Percentiles rank a stretch among this genome's conserved stretches.
Conservation (phyloP, 2,329 filamentous ascomycete genomes). For the Botrytis medusae region DNA sequence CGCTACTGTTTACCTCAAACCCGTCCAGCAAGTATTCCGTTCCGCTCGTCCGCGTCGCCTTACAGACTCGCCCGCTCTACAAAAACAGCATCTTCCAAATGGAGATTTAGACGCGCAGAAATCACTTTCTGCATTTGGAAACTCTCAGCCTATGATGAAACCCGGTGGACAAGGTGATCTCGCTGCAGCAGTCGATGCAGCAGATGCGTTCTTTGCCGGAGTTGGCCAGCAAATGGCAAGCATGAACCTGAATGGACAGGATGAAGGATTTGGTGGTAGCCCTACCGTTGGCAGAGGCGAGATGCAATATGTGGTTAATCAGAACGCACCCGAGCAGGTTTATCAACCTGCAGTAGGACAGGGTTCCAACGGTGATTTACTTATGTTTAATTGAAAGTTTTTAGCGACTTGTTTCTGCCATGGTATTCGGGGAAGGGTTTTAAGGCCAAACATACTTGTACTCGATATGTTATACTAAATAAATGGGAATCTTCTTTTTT, state of each 20-base stretch:
- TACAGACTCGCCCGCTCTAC: conserved; percentile 80
- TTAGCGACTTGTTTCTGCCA: conserved; percentile 6
- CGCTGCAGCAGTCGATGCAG: conserved; percentile 74
- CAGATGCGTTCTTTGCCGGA: conserved; percentile 85
- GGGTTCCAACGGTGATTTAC: conserved; percentile 68
- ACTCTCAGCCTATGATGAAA: conserved; percentile 39
- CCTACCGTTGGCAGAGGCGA: conserved; percentile 49
- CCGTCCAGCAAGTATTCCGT: conserved; percentile 94
- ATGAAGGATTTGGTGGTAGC: conserved; percentile 62
- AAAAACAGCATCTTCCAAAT: conserved; percentile 63
- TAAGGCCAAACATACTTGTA: conserved; percentile 5
- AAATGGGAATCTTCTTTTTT: neutral
- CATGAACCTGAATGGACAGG: conserved; percentile 61
- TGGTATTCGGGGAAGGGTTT: neutral
- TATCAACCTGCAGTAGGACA: conserved; percentile 67
- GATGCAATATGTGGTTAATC: conserved; percentile 72
- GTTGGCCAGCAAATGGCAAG: conserved; percentile 72
- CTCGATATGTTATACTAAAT: conserved; percentile 14
- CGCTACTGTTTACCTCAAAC: conserved; percentile 96
- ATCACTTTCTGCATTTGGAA: conserved; percentile 58
- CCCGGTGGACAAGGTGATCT: conserved; percentile 50
- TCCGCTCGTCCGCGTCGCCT: conserved; percentile 78
- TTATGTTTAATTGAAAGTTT: conserved; percentile 40
- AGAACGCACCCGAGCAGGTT: conserved; percentile 74
- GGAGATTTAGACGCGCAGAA: conserved; percentile 58